A percentile compares a stretch with the other conserved stretches of the same genome.
Conservation (phyloP, 352 stramenopile species). For the Globisporangium nodosum region DNA sequence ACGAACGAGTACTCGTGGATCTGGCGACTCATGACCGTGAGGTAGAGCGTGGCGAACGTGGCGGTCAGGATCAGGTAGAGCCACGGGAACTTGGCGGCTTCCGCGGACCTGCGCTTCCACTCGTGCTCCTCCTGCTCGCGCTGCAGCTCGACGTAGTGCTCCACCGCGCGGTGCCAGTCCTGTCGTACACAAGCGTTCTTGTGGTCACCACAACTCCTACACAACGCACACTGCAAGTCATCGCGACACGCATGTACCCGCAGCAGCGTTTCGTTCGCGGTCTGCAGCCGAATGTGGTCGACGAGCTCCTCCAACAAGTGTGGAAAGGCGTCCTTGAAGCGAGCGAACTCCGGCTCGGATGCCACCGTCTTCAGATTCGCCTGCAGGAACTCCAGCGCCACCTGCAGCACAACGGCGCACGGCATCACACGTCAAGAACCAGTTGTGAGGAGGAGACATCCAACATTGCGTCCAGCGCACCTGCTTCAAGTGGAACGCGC, state of each 20-base stretch:
- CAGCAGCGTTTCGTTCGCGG: slow-evolving; percentile 22
- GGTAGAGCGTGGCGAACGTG: slow-evolving; percentile 50
- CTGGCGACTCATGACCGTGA: slow-evolving; percentile 41
- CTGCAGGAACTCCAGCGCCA: slow-evolving; percentile 15
- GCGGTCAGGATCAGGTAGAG: slow-evolving; percentile 37
- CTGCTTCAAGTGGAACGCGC: slow-evolving; percentile 52
- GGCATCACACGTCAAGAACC: background rate
- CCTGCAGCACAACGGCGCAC: background rate
- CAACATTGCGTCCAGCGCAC: slow-evolving; percentile 1
- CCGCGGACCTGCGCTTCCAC: slow-evolving; percentile 17
- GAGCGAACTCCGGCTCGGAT: slow-evolving; percentile 18
- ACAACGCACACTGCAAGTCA: background rate
- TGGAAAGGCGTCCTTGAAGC: slow-evolving; percentile 29
- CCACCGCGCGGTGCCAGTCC: slow-evolving; percentile 39
- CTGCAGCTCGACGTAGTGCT: slow-evolving; percentile 13
- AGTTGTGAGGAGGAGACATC: background rate
- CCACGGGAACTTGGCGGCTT: slow-evolving; percentile 38
- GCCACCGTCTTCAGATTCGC: slow-evolving; percentile 13
- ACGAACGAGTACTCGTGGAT: slow-evolving; percentile 44
- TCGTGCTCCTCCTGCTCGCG: slow-evolving; percentile 24
- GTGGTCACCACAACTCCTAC: background rate
- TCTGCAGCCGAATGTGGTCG: slow-evolving; percentile 21
- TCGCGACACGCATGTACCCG: slow-evolving; percentile 14
- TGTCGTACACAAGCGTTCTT: background rate
- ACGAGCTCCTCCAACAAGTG: slow-evolving; percentile 44